Conservation (phyloP, 2,329 filamentous ascomycete species). For the Fusarium drepaniforme region DNA sequence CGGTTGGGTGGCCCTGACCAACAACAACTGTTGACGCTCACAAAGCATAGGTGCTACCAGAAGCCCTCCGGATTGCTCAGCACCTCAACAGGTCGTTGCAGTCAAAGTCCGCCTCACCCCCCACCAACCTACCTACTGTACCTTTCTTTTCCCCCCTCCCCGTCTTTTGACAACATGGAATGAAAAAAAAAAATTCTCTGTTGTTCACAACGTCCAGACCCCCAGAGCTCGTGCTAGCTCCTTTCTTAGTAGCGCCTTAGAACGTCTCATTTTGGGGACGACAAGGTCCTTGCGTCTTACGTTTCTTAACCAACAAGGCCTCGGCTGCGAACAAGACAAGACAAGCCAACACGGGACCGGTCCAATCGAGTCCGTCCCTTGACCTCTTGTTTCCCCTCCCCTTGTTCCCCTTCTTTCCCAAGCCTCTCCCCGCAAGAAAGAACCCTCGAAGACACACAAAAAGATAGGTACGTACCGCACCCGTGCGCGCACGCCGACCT, state of each 20-base stretch:
- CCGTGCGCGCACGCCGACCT: conserved; percentile 6
- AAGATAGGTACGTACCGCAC: conserved; percentile 29
- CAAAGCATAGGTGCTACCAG: neutral
- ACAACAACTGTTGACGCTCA: neutral
- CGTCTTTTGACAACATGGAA: neutral
- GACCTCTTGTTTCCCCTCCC: neutral
- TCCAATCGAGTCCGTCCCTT: conserved; percentile 1
- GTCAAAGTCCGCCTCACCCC: neutral
- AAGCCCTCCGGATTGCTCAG: neutral
- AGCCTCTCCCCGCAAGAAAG: neutral
- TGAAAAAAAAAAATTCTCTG: neutral
- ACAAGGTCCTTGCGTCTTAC: conserved; percentile 7
- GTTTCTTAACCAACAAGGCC: neutral
- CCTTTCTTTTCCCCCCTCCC: neutral
- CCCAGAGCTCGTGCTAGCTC: conserved; percentile 7
- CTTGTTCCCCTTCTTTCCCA: neutral
- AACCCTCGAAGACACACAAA: neutral
- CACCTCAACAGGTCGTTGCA: neutral
- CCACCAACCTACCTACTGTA: neutral
- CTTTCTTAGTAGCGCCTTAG: neutral
- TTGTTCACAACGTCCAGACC: neutral
- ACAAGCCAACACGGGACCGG: neutral
- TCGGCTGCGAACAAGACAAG: neutral
- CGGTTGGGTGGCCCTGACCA: neutral
- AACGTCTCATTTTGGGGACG: neutral